Evolutionary conservation across 2,329 filamentous ascomycete genomes (phyloP).

Genomic region (Neopestalotiopsis sp.): DNA sequence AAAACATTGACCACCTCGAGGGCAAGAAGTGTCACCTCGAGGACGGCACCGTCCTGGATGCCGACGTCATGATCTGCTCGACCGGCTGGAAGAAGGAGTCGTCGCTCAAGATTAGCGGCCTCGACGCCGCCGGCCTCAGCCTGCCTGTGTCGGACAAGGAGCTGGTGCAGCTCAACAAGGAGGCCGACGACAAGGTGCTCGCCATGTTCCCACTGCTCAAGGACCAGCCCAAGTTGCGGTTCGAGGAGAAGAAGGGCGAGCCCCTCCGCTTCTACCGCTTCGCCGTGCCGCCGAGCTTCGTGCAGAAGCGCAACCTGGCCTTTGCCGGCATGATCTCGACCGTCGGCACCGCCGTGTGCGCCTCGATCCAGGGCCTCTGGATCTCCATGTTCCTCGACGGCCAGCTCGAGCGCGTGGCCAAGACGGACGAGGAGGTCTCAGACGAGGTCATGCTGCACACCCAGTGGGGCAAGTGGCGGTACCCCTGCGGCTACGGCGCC

Average conservation of each 20-base stretch:
- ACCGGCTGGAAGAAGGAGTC: slow-evolving; percentile 59
- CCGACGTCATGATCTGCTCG: slow-evolving; percentile 56
- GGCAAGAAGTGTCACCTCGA: slow-evolving; percentile 49
- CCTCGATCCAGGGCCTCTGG: slow-evolving; percentile 54
- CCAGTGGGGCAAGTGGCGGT: slow-evolving; percentile 56
- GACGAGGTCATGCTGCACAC: slow-evolving; percentile 53
- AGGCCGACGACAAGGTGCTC: slow-evolving; percentile 51
- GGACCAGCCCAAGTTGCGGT: slow-evolving; percentile 37
- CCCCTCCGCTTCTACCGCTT: slow-evolving; percentile 36
- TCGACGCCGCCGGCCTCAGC: slow-evolving; percentile 9
- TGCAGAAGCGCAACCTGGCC: slow-evolving; percentile 44
- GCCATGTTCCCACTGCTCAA: slow-evolving; percentile 49
- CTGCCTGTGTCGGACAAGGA: slow-evolving; percentile 12
- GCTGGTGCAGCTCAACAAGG: slow-evolving; percentile 5
- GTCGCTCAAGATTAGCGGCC: slow-evolving; percentile 43
- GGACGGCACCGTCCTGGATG: slow-evolving; percentile 43
- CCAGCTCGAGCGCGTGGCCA: slow-evolving; percentile 36
- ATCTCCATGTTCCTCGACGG: slow-evolving; percentile 58
- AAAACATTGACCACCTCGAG: slow-evolving; percentile 53
- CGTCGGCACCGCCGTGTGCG: slow-evolving; percentile 44
- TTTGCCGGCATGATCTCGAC: slow-evolving; percentile 50
- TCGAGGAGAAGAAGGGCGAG: slow-evolving; percentile 19
- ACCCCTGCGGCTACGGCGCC: slow-evolving; percentile 56
- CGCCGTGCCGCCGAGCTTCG: slow-evolving; percentile 43
- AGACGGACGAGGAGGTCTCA: slow-evolving; percentile 17